phyloP scores from a whole-genome alignment of 2,329 filamentous ascomycete species.

The Apiospora saccharicola region DNA sequence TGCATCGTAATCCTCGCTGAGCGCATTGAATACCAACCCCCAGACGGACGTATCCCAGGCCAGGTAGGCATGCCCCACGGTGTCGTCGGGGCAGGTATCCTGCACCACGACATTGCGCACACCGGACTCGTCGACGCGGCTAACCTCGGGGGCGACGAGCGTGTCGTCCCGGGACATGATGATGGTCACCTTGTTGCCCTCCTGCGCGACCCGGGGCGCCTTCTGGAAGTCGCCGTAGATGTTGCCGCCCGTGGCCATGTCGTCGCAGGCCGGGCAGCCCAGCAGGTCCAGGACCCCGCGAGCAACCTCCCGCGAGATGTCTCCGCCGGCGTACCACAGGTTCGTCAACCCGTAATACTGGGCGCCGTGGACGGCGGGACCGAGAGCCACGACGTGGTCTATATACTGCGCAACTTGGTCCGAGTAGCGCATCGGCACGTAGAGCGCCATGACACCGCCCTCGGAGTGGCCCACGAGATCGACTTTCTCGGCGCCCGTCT shows the following conservation, averaged over 20 bases:
- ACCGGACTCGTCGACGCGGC: slow-evolving; percentile 35
- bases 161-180: slow-evolving; percentile 37
- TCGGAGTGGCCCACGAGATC: slow-evolving; percentile 53
- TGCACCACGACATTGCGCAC: slow-evolving; percentile 37
- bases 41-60: slow-evolving; percentile 39
- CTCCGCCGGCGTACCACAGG: slow-evolving; percentile 39
- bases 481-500: slow-evolving; percentile 47
- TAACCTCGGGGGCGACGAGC: slow-evolving; percentile 36
- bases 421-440: slow-evolving; percentile 39
- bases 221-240: slow-evolving; percentile 33
- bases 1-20: slow-evolving; percentile 38
- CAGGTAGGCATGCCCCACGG: slow-evolving; percentile 37
- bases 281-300: slow-evolving; percentile 32
- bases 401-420: slow-evolving; percentile 36
- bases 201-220: slow-evolving; percentile 34
- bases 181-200: slow-evolving; percentile 38
- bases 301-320: slow-evolving; percentile 33
- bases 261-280: slow-evolving; percentile 39
- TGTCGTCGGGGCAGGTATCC: slow-evolving; percentile 38
- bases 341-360: slow-evolving; percentile 40
- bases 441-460: slow-evolving; percentile 49
- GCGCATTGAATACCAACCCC: slow-evolving; percentile 38
- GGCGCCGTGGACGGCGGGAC: slow-evolving; percentile 39
- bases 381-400: slow-evolving; percentile 37
- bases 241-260: slow-evolving; percentile 36